phyloP scores from a whole-genome alignment of 345 rosid genomes.

The Hibiscus tridactylites region DNA sequence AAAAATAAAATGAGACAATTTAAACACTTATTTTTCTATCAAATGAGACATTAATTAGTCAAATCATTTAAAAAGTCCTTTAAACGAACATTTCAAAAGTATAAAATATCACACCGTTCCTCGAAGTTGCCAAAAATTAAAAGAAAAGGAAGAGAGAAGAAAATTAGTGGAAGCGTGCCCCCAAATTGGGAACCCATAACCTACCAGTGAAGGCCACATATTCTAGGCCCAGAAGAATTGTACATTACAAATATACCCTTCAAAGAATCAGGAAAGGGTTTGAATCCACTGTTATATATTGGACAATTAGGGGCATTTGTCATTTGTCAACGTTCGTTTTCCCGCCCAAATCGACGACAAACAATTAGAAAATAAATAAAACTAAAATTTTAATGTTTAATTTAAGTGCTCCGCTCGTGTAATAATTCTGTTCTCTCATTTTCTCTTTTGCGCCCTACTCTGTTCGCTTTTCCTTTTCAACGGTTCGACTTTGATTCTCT shows the following conservation, averaged over 20 bases:
- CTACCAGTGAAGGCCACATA: neutral
- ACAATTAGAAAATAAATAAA: neutral
- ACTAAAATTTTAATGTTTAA: neutral
- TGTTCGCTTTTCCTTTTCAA: neutral
- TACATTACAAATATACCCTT: neutral
- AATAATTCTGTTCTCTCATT: neutral
- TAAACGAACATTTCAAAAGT: neutral
- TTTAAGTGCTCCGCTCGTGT: neutral
- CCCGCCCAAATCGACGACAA: slow-evolving; percentile 23
- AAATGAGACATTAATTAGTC: too few species aligned
- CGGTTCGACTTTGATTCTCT: neutral
- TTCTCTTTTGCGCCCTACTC: neutral
- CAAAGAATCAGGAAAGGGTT: neutral
- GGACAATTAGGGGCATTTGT: neutral
- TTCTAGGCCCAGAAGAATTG: neutral
- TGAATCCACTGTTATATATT: neutral
- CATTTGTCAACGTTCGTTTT: slow-evolving; percentile 3
- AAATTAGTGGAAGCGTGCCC: slow-evolving; percentile 7
- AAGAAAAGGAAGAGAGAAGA: neutral
- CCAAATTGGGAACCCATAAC: neutral
- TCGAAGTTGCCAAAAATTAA: neutral
- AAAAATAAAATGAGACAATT: too few species aligned
- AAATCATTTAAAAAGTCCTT: too few species aligned
- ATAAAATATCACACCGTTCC: neutral
- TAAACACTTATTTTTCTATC: too few species aligned